These are phyloP conservation scores for Epithele typhae DNA, from an alignment of 768 basidiomycete genomes.

Conservation along the genomic window DNA sequence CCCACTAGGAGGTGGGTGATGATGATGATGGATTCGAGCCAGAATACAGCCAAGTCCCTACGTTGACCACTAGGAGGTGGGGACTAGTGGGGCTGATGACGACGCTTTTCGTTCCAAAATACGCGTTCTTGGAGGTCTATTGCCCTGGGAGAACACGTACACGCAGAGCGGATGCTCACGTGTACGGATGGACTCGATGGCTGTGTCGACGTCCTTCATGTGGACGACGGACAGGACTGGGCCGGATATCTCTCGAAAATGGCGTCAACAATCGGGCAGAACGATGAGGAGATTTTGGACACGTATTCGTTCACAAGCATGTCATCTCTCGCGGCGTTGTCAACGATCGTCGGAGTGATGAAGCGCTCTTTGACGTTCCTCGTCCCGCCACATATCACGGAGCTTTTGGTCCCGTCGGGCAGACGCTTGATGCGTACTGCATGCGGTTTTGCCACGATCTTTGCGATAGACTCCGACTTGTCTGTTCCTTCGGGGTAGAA, in stretches of 20 bases:
- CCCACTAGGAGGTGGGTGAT: slow-evolving; percentile 81
- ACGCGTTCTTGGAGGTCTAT: slow-evolving; percentile 47
- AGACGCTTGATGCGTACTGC: slow-evolving; percentile 54
- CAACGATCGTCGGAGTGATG: slow-evolving; percentile 71
- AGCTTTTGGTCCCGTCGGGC: slow-evolving; percentile 61
- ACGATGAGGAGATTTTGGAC: background rate
- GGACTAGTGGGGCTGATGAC: slow-evolving; percentile 53
- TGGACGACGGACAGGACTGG: slow-evolving; percentile 74
- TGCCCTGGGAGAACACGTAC: slow-evolving; percentile 69
- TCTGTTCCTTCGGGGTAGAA: slow-evolving; percentile 47
- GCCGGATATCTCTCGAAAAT: slow-evolving; percentile 73
- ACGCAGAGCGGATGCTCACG: slow-evolving; percentile 73
- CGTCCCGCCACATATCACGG: slow-evolving; percentile 61
- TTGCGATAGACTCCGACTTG: slow-evolving; percentile 40
- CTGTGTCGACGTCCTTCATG: slow-evolving; percentile 64
- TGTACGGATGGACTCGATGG: slow-evolving; percentile 62
- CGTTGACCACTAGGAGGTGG: too few relatives aligned
- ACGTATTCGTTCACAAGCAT: slow-evolving; percentile 74
- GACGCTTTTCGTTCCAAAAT: slow-evolving; percentile 43
- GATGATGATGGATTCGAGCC: too few relatives aligned
- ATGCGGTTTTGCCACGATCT: slow-evolving; percentile 50
- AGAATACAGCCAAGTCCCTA: too few relatives aligned
- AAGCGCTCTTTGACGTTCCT: slow-evolving; percentile 50
- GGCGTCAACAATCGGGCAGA: background rate
- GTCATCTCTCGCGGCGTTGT: slow-evolving; percentile 56